These are phyloP conservation scores for Rhizopogon vesiculosus DNA, from an alignment of 768 basidiomycete species.

Conservation along the genomic window DNA sequence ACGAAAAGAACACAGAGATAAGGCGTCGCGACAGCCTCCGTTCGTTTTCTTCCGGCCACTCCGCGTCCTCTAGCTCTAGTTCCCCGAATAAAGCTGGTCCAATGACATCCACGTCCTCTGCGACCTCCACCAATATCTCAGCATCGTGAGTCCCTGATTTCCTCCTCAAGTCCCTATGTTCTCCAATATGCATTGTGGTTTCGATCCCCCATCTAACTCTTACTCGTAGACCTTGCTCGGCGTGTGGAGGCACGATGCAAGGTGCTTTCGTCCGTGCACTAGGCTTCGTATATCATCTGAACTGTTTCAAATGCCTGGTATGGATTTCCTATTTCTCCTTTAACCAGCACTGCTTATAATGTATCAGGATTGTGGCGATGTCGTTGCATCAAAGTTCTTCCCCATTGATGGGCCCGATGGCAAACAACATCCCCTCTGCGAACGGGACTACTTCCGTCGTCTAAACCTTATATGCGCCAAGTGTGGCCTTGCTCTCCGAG, in stretches of 20 bases:
- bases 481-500: slow-evolving; percentile 89
- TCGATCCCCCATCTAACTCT: slow-evolving; percentile 8
- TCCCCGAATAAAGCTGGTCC: slow-evolving; percentile 37
- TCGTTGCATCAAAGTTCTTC: slow-evolving; percentile 98
- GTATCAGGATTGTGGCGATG: slow-evolving; percentile 86
- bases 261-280: slow-evolving; percentile 96
- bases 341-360: slow-evolving; percentile 6
- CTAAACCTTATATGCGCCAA: slow-evolving; percentile 96
- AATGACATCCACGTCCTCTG: slow-evolving; percentile 48
- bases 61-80: slow-evolving; percentile 45
- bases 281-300: slow-evolving; percentile 91
- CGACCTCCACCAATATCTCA: slow-evolving; percentile 47
- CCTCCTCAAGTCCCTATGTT: slow-evolving; percentile 7
- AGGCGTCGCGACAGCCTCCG: slow-evolving; percentile 40
- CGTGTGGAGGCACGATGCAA: slow-evolving; percentile 80
- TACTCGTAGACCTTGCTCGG: slow-evolving; percentile 56
- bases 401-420: slow-evolving; percentile 91
- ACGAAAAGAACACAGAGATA: slow-evolving; percentile 47
- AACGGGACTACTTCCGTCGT: slow-evolving; percentile 95
- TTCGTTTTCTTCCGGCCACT: slow-evolving; percentile 52
- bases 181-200: not conserved
- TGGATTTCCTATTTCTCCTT: slow-evolving; percentile 23
- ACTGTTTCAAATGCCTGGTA: slow-evolving; percentile 98
- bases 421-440: slow-evolving; percentile 92
- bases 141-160: slow-evolving; percentile 47